Evolutionary conservation across 2,329 filamentous ascomycete species (phyloP).

Genomic region (Mycosphaerella sp.): DNA sequence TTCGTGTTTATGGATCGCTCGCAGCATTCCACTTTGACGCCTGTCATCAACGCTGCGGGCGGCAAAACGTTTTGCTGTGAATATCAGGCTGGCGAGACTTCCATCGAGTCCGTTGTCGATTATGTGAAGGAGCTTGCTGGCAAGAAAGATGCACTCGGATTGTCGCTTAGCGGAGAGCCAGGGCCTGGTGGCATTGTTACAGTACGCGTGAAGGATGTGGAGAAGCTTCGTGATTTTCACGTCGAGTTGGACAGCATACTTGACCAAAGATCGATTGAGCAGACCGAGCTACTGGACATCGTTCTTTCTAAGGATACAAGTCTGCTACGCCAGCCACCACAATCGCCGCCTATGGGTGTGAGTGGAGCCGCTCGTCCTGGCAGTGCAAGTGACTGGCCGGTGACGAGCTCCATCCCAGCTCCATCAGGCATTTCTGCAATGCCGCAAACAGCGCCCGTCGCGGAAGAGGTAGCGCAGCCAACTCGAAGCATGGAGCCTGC

Average conservation of each 20-base stretch:
- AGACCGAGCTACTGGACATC: conserved; percentile 86
- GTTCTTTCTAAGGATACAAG: conserved; percentile 75
- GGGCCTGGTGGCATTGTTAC: conserved; percentile 60
- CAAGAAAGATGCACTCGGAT: conserved; percentile 52
- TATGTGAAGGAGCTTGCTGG: conserved; percentile 71
- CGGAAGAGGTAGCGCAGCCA: neutral
- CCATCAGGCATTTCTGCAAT: neutral
- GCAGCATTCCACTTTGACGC: conserved; percentile 70
- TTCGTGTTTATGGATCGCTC: conserved; percentile 76
- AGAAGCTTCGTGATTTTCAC: conserved; percentile 30
- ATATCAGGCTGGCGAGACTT: conserved; percentile 55
- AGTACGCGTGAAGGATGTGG: conserved; percentile 61
- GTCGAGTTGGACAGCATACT: conserved; percentile 57
- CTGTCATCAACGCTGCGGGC: conserved; percentile 67
- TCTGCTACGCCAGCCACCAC: conserved; percentile 61
- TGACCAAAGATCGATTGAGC: conserved; percentile 76
- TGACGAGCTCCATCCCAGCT: conserved; percentile 2
- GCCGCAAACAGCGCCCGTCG: neutral
- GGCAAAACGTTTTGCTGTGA: conserved; percentile 71
- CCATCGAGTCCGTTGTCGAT: conserved; percentile 62
- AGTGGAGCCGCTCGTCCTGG: neutral
- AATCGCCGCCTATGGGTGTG: conserved; percentile 35
- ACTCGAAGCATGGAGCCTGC: neutral
- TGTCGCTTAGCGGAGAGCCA: conserved; percentile 28
- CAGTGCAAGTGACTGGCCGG: neutral